Evolutionary conservation across 495 filamentous ascomycete genomes (phyloP), one percentile per base, ranked within the genome.

Genomic region (Evansstolkia leycettana): DNA sequence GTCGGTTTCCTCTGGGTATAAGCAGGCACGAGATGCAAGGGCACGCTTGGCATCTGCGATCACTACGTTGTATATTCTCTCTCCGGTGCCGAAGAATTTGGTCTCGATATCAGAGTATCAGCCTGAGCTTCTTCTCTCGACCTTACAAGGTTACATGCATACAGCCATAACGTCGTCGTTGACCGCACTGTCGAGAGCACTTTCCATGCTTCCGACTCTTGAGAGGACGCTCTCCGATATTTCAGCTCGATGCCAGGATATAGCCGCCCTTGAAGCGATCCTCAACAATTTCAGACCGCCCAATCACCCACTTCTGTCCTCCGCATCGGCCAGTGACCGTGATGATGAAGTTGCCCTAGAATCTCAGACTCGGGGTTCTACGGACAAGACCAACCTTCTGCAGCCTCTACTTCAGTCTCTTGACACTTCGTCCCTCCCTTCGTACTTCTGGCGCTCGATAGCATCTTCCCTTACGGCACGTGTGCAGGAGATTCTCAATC

Each of bases 401-500:
- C 70, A 75, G 17, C 81, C 79, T 2, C 59, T 96, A 2, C 67
- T 94, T 26, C 57, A 66, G n/a, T 66, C 78, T 16, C 70, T 99
- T 12, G 90, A 99, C 52, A 94, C 87, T 0, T 72, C 81, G 0
- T 88, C 83, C 0, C 62, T 99, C 14, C 75, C 84, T 4, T 90
- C 84, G 0, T 88, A 85, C 46, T 98, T 92, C 62, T 96, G 89
- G 82, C 69, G 90, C 17, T 77, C 76, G 11, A 69, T 96, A 40
- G 90, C 90, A 0, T 76, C 80, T 0, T 76, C 73, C 26, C 70
- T 96, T 33, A 74, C 80, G 10, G 55, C 73, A 2, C 75, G 86
- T 7, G 84, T 94, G 1, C 75, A 82, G 47, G 88, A 96, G 41
- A 83, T 96, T 28, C 45, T 89, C 12, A 69, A 65, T 25, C 73